Percentiles rank a stretch among this genome's conserved stretches.
phyloP scores from a whole-genome alignment of 2,329 filamentous ascomycete species.

The Aspergillus melleus region DNA sequence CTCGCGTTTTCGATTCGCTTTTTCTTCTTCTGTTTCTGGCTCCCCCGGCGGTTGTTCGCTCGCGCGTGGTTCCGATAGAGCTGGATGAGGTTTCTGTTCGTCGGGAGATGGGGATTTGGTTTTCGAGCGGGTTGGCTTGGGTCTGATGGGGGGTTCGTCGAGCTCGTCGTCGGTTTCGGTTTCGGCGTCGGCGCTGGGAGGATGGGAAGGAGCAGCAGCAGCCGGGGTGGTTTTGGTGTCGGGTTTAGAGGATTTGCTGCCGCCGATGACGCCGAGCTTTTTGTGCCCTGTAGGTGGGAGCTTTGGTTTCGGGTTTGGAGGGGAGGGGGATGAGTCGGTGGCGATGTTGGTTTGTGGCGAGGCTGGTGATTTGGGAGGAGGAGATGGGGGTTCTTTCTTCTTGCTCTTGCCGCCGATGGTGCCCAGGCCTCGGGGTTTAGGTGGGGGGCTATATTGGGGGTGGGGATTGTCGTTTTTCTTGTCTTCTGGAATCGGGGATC shows the following conservation, averaged over 20 bases:
- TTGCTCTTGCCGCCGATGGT: slow-evolving; percentile 34
- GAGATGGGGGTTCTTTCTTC: slow-evolving; percentile 8
- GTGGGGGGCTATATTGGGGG: slow-evolving; percentile 9
- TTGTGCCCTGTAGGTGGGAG: neutral
- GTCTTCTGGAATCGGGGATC: neutral
- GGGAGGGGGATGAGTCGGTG: neutral
- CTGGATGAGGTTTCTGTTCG: slow-evolving; percentile 6
- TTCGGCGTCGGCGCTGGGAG: neutral
- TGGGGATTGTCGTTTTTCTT: neutral
- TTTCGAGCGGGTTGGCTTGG: neutral
- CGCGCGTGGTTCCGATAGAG: neutral
- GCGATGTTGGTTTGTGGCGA: neutral
- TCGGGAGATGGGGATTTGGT: neutral
- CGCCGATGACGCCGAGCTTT: slow-evolving; percentile 40
- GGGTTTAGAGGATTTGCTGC: slow-evolving; percentile 10
- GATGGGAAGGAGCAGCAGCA: neutral
- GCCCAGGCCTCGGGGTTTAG: slow-evolving; percentile 25
- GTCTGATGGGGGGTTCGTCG: no score
- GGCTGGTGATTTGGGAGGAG: neutral
- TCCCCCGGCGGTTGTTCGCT: slow-evolving; percentile 15
- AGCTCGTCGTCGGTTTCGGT: neutral
- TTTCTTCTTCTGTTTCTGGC: slow-evolving; percentile 49
- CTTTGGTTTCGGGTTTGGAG: slow-evolving; percentile 1
- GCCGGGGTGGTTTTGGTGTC: slow-evolving; percentile 9
- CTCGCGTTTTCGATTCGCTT: slow-evolving; percentile 55